Percentiles rank a stretch among this genome's conserved stretches.
phyloP scores from a whole-genome alignment of 2,329 filamentous ascomycete species.

The Xylaria sp. region DNA sequence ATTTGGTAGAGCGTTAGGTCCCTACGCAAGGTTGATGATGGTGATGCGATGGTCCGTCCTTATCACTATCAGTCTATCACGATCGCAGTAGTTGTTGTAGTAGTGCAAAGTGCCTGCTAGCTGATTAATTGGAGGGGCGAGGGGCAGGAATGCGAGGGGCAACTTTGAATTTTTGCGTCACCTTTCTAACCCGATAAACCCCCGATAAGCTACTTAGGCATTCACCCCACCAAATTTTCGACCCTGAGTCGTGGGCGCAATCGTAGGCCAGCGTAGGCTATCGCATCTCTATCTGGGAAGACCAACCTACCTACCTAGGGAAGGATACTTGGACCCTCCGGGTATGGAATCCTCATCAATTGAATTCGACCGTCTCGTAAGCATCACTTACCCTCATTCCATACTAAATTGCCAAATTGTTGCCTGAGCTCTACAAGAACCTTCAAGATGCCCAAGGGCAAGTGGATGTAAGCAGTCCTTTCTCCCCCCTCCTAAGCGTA shows the following conservation, averaged over 20 bases:
- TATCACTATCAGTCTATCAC: slow-evolving; percentile 18
- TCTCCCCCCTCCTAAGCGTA: background rate
- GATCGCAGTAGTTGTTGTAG: slow-evolving; percentile 14
- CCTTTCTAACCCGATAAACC: slow-evolving; percentile 34
- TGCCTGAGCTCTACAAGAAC: slow-evolving; percentile 1
- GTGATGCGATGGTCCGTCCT: slow-evolving; percentile 7
- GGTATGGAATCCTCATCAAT: slow-evolving; percentile 5
- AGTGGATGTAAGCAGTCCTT: slow-evolving; percentile 72
- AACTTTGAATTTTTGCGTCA: slow-evolving; percentile 55
- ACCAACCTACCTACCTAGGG: background rate
- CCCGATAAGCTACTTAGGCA: slow-evolving; percentile 39
- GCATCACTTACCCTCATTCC: background rate
- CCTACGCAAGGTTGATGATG: background rate
- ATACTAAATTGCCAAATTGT: background rate
- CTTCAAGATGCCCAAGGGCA: slow-evolving; percentile 76
- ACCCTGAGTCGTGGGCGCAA: slow-evolving; percentile 19
- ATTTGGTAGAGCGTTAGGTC: background rate
- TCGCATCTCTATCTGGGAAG: slow-evolving; percentile 5
- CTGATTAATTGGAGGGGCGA: slow-evolving; percentile 56
- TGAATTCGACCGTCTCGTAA: background rate
- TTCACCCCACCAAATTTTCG: slow-evolving; percentile 48
- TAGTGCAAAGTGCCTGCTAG: slow-evolving; percentile 30
- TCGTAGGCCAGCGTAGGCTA: slow-evolving; percentile 10
- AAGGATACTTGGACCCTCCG: slow-evolving; percentile 1
- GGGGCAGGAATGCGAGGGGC: slow-evolving; percentile 41